Conservation (phyloP, 306 rosid species). For the Castanea sativa region DNA sequence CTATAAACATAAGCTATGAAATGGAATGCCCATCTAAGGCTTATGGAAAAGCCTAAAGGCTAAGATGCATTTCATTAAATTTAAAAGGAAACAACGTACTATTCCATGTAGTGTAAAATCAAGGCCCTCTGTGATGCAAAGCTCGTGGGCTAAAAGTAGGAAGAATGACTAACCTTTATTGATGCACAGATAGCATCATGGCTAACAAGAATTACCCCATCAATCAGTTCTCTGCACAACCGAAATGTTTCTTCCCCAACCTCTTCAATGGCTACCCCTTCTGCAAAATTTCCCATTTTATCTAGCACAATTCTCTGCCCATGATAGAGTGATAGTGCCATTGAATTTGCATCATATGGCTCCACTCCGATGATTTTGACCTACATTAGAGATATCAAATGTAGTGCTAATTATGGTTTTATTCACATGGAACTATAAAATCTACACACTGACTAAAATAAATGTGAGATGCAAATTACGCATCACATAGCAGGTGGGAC, state of each 20-base stretch:
- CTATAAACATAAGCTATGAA: not conserved
- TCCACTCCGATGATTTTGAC: conserved; percentile 63
- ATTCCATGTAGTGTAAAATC: not conserved
- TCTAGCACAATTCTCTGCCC: conserved; percentile 47
- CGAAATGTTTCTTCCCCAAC: conserved; percentile 60
- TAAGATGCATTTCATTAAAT: too few relatives aligned
- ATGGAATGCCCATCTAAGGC: not conserved
- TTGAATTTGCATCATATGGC: conserved; percentile 55
- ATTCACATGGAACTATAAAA: not conserved
- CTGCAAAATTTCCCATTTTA: conserved; percentile 53
- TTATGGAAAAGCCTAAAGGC: too few relatives aligned
- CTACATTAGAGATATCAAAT: conserved; percentile 19
- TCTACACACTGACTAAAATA: not conserved
- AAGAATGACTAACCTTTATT: conserved; percentile 40
- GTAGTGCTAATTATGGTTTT: not conserved
- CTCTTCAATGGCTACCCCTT: conserved; percentile 59
- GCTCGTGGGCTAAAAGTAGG: not conserved
- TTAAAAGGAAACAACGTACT: not conserved
- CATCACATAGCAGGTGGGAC: not conserved
- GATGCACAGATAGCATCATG: conserved; percentile 58
- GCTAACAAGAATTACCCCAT: conserved; percentile 54
- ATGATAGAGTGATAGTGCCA: conserved; percentile 53
- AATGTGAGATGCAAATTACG: not conserved
- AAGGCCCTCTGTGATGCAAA: not conserved
- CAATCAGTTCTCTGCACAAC: conserved; percentile 47